phyloP scores from a whole-genome alignment of 2,329 filamentous ascomycete species.

The Whalleya microplaca region DNA sequence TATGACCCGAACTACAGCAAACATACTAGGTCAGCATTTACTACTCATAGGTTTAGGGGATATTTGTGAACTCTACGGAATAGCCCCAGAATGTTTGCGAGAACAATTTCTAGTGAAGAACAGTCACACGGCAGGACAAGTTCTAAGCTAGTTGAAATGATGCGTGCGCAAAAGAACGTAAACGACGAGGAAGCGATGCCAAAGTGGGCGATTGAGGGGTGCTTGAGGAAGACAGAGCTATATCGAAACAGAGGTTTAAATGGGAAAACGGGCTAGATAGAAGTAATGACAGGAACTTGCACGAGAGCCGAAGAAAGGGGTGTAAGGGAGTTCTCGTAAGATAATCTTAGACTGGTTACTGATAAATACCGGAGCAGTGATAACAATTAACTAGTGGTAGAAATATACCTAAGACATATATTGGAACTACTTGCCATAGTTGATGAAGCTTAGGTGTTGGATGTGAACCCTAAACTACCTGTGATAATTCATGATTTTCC shows the following conservation, averaged over 20 bases:
- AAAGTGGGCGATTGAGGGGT: conserved; percentile 20
- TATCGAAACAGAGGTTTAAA: conserved; percentile 4
- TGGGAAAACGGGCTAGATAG: neutral
- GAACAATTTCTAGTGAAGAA: conserved; percentile 4
- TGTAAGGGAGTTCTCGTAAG: conserved; percentile 6
- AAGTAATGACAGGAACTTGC: neutral
- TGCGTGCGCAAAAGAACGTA: conserved; percentile 13
- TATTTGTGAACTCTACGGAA: too few species aligned
- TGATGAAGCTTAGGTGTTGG: too few species aligned
- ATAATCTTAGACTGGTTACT: conserved; percentile 14
- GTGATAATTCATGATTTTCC: too few species aligned
- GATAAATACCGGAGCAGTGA: conserved; percentile 13
- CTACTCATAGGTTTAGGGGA: too few species aligned
- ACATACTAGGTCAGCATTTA: too few species aligned
- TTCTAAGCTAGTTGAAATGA: conserved; percentile 16
- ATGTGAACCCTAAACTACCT: too few species aligned
- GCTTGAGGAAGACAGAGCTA: conserved; percentile 15
- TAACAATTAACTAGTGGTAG: neutral
- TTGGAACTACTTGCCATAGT: too few species aligned
- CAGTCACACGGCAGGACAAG: conserved; percentile 11
- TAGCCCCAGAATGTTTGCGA: conserved; percentile 8
- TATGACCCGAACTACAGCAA: too few species aligned
- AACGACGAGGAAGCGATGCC: conserved; percentile 18
- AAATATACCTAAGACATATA: too few species aligned
- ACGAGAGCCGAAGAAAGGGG: conserved; percentile 14